Conservation (phyloP, 2,329 filamentous ascomycete genomes). For the Zasmidium cellare region DNA sequence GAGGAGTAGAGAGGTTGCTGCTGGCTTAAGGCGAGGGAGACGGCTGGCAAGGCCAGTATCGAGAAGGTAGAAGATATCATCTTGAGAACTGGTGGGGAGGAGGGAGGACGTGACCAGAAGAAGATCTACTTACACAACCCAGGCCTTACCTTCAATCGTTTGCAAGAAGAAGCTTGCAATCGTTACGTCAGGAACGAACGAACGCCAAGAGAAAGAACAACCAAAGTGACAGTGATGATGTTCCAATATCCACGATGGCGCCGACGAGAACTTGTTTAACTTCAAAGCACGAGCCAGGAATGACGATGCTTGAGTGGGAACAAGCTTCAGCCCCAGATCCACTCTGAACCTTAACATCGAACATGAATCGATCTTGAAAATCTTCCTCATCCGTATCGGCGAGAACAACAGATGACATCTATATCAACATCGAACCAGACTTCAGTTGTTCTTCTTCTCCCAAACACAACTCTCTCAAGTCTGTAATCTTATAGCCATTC, state of each 20-base stretch:
- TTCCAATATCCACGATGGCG: not conserved
- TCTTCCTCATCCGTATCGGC: too few relatives aligned
- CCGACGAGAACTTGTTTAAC: not conserved
- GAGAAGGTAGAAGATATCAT: not conserved
- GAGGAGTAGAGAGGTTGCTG: slow-evolving; percentile 31
- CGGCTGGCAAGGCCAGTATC: slow-evolving; percentile 14
- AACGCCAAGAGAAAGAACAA: too few relatives aligned
- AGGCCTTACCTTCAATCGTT: not conserved
- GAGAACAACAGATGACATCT: too few relatives aligned
- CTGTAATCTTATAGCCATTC: too few relatives aligned
- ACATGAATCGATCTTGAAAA: too few relatives aligned
- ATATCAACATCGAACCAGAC: too few relatives aligned
- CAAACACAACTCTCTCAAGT: too few relatives aligned
- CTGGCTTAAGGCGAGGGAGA: slow-evolving; percentile 22
- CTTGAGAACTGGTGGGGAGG: not conserved
- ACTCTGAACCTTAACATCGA: not conserved
- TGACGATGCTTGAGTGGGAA: not conserved
- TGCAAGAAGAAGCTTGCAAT: not conserved
- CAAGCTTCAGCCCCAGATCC: not conserved
- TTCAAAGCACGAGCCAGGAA: not conserved
- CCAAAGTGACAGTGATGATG: too few relatives aligned
- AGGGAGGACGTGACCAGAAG: not conserved
- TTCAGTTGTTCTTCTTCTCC: too few relatives aligned
- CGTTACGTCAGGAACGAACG: not conserved
- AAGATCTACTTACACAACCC: not conserved